Conservation (phyloP, 2,329 filamentous ascomycete genomes). For the Epichloe glyceriae region DNA sequence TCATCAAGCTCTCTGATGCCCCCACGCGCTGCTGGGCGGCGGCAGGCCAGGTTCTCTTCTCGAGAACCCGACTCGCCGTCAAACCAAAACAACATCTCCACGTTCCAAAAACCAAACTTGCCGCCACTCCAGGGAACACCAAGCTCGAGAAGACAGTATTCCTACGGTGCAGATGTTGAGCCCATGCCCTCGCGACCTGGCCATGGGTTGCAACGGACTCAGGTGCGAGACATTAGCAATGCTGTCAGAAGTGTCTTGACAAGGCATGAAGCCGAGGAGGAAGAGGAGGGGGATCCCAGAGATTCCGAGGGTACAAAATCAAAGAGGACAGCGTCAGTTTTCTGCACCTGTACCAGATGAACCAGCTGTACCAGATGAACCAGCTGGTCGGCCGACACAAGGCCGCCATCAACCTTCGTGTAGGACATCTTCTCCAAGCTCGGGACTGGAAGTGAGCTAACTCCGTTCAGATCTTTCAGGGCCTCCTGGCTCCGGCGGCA, state of each 20-base stretch:
- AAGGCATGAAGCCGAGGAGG: slow-evolving; percentile 5
- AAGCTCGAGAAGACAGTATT: slow-evolving; percentile 24
- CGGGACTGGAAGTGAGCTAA: not conserved
- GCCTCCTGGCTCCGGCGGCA: not conserved
- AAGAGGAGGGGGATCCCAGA: slow-evolving; percentile 5
- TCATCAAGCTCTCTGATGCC: slow-evolving; percentile 7
- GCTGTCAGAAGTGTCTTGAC: slow-evolving; percentile 18
- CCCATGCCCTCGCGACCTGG: slow-evolving; percentile 15
- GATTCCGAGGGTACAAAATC: not conserved
- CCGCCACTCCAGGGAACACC: slow-evolving; percentile 19
- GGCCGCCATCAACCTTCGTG: slow-evolving; percentile 2
- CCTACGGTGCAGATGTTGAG: slow-evolving; percentile 25
- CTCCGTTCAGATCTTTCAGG: slow-evolving; percentile 4
- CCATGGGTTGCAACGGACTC: slow-evolving; percentile 7
- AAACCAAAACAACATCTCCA: not conserved
- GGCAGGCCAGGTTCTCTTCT: slow-evolving; percentile 4
- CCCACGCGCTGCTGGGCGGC: slow-evolving; percentile 5
- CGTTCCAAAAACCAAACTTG: slow-evolving; percentile 14
- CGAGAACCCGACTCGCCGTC: slow-evolving; percentile 6
- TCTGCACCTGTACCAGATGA: slow-evolving; percentile 11
- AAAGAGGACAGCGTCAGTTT: not conserved
- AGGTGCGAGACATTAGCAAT: slow-evolving; percentile 13
- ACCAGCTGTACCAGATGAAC: slow-evolving; percentile 12
- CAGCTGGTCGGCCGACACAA: slow-evolving; percentile 5
- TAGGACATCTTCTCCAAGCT: not conserved